Evolutionary conservation across 2,329 filamentous ascomycete genomes (phyloP).

Genomic region (Shiraia sp.): DNA sequence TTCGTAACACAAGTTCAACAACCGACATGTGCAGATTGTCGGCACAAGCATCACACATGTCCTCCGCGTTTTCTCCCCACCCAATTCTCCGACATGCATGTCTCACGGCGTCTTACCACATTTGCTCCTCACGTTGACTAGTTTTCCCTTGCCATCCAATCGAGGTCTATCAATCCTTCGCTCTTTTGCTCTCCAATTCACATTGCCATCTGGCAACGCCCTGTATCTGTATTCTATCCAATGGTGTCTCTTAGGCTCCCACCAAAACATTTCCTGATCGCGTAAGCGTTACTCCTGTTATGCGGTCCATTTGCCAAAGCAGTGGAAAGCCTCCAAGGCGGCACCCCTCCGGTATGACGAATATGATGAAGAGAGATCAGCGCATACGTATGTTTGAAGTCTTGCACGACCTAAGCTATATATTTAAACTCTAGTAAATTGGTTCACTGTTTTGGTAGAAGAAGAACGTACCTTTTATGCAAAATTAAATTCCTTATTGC

Average conservation of each 20-base stretch:
- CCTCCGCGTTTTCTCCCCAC: constrained; percentile 24
- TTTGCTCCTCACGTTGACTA: not conserved
- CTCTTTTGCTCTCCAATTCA: not conserved
- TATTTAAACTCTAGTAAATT: too few species aligned
- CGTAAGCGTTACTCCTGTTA: constrained; percentile 13
- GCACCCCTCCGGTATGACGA: constrained; percentile 20
- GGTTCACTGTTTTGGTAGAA: too few species aligned
- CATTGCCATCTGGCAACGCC: constrained; percentile 7
- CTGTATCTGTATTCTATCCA: constrained; percentile 12
- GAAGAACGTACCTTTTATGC: too few species aligned
- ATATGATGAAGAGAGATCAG: not conserved
- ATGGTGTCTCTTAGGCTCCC: constrained; percentile 4
- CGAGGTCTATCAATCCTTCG: not conserved
- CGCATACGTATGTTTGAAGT: constrained; percentile 13
- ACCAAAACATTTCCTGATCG: constrained; percentile 10
- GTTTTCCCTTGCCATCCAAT: not conserved
- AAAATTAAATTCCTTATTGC: too few species aligned
- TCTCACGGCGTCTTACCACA: constrained; percentile 3
- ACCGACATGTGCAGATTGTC: constrained; percentile 8
- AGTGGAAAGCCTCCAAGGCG: constrained; percentile 6
- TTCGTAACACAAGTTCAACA: constrained; percentile 4
- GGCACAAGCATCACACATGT: constrained; percentile 2
- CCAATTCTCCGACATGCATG: constrained; percentile 19
- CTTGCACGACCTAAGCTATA: not conserved
- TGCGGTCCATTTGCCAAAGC: not conserved